A percentile compares a stretch with the other conserved stretches of the same genome.
These are phyloP conservation scores for Claviceps maximensis DNA, from an alignment of 2,329 filamentous ascomycete species.

Conservation along the genomic window DNA sequence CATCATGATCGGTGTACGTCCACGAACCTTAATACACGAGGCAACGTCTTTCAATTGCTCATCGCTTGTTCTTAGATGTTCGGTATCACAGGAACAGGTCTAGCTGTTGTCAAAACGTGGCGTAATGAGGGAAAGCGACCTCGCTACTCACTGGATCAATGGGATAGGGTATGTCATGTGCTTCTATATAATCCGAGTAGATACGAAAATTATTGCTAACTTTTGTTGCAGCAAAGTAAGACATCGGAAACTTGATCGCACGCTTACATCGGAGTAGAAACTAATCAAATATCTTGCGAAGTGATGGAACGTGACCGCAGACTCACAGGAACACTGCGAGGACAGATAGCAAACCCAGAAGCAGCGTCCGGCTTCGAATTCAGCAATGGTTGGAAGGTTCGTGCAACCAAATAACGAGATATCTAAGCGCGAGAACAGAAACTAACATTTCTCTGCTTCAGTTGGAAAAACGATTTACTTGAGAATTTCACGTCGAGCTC, in stretches of 20 bases:
- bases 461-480: constrained; percentile 42
- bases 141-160: constrained; percentile 47
- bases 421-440: background rate
- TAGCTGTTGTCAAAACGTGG: constrained; percentile 42
- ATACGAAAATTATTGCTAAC: constrained; percentile 14
- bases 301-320: constrained; percentile 54
- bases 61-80: constrained; percentile 41
- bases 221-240: constrained; percentile 39
- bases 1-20: constrained; percentile 47
- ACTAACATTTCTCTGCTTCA: constrained; percentile 13
- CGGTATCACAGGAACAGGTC: constrained; percentile 42
- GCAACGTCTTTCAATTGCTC: background rate
- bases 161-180: constrained; percentile 42
- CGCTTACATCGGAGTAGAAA: constrained; percentile 3
- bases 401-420: constrained; percentile 7
- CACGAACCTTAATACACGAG: constrained; percentile 3
- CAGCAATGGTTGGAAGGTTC: constrained; percentile 51
- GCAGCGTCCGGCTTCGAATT: constrained; percentile 48
- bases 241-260: background rate
- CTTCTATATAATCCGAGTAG: background rate
- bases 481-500: constrained; percentile 9
- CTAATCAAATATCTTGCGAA: constrained; percentile 17
- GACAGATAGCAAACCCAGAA: constrained; percentile 40
- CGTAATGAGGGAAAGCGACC: constrained; percentile 48
- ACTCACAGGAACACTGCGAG: constrained; percentile 45